phyloP scores from a whole-genome alignment of 2,329 filamentous ascomycete species.

The Drechslerella stenobrocha region DNA sequence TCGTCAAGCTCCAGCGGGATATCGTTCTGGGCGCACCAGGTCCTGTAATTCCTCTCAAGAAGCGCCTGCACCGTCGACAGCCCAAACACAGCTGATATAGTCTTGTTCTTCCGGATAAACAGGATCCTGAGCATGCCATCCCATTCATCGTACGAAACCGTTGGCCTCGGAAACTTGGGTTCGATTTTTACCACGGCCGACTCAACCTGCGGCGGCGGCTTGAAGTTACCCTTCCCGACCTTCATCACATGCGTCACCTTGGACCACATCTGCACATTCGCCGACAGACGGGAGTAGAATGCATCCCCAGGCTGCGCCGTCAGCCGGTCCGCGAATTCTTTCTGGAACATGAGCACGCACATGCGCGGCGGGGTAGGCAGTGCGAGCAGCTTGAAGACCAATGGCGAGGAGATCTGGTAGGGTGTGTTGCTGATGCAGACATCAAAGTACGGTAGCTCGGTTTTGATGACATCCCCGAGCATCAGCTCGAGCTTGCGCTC shows the following conservation, averaged over 20 bases:
- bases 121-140: constrained; percentile 82
- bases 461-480: constrained; percentile 91
- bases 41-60: constrained; percentile 83
- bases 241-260: constrained; percentile 65
- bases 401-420: constrained; percentile 81
- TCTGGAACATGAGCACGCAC: constrained; percentile 93
- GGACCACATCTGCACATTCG: constrained; percentile 92
- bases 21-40: constrained; percentile 86
- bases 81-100: constrained; percentile 74
- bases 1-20: constrained; percentile 55
- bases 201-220: constrained; percentile 89
- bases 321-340: constrained; percentile 87
- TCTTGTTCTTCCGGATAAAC: constrained; percentile 89
- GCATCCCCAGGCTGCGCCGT: constrained; percentile 86
- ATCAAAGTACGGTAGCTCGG: constrained; percentile 75
- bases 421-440: constrained; percentile 80
- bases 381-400: constrained; percentile 87
- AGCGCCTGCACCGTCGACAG: constrained; percentile 79
- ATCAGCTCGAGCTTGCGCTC: constrained; percentile 84
- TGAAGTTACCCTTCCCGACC: constrained; percentile 94
- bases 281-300: constrained; percentile 84
- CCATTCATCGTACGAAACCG: constrained; percentile 93
- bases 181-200: constrained; percentile 86
- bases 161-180: constrained; percentile 80
- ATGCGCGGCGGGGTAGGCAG: constrained; percentile 78